Conservation (phyloP, 768 basidiomycete genomes). For the Clavulina sp. region DNA sequence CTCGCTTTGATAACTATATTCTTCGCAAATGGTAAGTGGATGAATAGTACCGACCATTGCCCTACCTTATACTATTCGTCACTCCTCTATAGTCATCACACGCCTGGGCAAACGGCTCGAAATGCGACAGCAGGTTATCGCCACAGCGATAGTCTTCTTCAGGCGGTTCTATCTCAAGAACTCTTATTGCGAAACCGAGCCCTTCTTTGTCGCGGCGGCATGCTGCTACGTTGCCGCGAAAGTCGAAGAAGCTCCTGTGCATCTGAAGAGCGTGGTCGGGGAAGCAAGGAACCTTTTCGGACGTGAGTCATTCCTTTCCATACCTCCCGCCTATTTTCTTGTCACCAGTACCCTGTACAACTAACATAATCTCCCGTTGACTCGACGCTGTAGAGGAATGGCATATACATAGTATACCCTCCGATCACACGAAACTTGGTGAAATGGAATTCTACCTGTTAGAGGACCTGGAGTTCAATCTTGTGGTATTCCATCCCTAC, state of each 20-base stretch:
- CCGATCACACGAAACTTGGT: conserved; percentile 80
- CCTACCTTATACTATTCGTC: not conserved
- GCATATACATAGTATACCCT: conserved; percentile 59
- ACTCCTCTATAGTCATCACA: conserved; percentile 43
- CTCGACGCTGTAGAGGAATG: conserved; percentile 31
- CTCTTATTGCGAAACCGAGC: conserved; percentile 88
- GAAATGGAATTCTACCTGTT: conserved; percentile 99
- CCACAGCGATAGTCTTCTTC: conserved; percentile 91
- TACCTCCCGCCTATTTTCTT: not conserved
- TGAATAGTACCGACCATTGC: not conserved
- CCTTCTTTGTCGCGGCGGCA: conserved; percentile 78
- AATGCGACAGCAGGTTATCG: conserved; percentile 78
- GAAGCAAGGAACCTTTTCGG: conserved; percentile 68
- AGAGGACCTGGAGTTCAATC: conserved; percentile 88
- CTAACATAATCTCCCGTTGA: no score
- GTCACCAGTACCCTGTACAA: no score
- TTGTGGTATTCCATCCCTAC: conserved; percentile 90
- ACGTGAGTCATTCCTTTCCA: conserved; percentile 22
- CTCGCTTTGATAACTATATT: conserved; percentile 74
- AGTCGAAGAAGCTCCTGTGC: conserved; percentile 87
- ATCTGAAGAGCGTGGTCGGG: conserved; percentile 79
- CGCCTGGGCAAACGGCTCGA: conserved; percentile 71
- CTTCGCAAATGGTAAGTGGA: conserved; percentile 55
- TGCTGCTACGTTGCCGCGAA: conserved; percentile 96
- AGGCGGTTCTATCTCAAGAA: conserved; percentile 95